These are phyloP conservation scores for Ceratobasidium sp. DNA, from an alignment of 1,284 basidiomycete genomes.

Conservation along the genomic window DNA sequence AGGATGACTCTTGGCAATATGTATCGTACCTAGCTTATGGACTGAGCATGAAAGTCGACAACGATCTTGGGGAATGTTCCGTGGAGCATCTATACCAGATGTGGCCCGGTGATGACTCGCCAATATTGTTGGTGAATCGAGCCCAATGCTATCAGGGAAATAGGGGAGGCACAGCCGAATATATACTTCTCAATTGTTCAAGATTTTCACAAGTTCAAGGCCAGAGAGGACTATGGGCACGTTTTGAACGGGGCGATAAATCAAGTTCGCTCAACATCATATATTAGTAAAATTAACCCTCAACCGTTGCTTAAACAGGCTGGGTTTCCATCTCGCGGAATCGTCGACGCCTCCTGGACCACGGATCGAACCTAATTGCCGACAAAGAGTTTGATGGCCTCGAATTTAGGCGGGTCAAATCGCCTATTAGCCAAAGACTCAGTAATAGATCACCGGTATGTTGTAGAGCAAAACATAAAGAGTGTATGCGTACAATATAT, in stretches of 20 bases:
- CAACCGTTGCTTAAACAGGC: too few relatives aligned
- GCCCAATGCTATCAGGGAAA: not conserved
- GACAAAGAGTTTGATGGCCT: conserved; percentile 1
- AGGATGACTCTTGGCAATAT: conserved; percentile 14
- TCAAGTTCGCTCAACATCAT: not conserved
- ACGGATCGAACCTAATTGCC: not conserved
- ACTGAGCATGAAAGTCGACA: conserved; percentile 4
- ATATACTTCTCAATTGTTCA: not conserved
- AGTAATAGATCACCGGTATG: too few relatives aligned
- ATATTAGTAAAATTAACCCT: too few relatives aligned
- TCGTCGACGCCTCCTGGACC: not conserved
- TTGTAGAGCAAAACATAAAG: too few relatives aligned
- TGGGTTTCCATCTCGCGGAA: not conserved
- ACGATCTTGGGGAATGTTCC: not conserved
- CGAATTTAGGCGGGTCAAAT: not conserved
- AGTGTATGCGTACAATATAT: too few relatives aligned
- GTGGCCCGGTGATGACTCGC: conserved; percentile 1
- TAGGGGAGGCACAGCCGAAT: not conserved
- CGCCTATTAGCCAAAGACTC: too few relatives aligned
- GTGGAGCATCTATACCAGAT: conserved; percentile 1
- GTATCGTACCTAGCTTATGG: not conserved
- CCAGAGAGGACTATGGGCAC: not conserved
- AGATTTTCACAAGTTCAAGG: not conserved
- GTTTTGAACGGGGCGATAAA: not conserved
- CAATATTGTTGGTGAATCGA: not conserved